These are phyloP conservation scores for Claviceps arundinis DNA, from an alignment of 2,329 filamentous ascomycete genomes.

Conservation along the genomic window DNA sequence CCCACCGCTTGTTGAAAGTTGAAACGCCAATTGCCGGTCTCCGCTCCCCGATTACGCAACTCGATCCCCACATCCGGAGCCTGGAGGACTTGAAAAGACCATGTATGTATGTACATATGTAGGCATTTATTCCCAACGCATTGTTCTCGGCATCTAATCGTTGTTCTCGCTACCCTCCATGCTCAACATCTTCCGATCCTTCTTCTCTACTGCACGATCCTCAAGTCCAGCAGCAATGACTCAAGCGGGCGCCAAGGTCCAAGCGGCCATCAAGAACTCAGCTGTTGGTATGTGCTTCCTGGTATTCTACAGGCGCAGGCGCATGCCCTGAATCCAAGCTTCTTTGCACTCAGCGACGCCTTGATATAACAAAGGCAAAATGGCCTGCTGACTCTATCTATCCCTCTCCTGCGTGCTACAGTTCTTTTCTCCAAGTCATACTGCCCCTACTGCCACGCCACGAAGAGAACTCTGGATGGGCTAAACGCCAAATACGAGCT, in stretches of 20 bases:
- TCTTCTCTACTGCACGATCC: constrained; percentile 45
- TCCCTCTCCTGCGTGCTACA: constrained; percentile 16
- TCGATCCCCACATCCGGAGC: too few species aligned
- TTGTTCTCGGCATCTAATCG: neutral
- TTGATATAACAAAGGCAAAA: too few species aligned
- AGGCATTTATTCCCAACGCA: neutral
- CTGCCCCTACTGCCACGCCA: constrained; percentile 80
- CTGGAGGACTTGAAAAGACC: too few species aligned
- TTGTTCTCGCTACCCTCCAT: constrained; percentile 20
- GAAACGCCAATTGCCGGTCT: too few species aligned
- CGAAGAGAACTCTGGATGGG: constrained; percentile 61
- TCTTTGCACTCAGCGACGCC: too few species aligned
- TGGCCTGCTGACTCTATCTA: neutral
- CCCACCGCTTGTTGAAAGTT: too few species aligned
- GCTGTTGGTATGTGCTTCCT: constrained; percentile 50
- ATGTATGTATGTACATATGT: too few species aligned
- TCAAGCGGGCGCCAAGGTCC: constrained; percentile 69
- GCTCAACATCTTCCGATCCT: constrained; percentile 53
- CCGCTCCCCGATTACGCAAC: too few species aligned
- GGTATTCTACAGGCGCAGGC: too few species aligned
- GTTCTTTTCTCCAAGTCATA: constrained; percentile 96
- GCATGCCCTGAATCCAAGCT: too few species aligned
- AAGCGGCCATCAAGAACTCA: constrained; percentile 81
- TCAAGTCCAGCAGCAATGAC: constrained; percentile 57
- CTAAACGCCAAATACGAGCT: constrained; percentile 58